Base-by-base conservation (phyloP, 2,329 filamentous ascomycete species). In the Aspergillus ochraceoroseus region DNA sequence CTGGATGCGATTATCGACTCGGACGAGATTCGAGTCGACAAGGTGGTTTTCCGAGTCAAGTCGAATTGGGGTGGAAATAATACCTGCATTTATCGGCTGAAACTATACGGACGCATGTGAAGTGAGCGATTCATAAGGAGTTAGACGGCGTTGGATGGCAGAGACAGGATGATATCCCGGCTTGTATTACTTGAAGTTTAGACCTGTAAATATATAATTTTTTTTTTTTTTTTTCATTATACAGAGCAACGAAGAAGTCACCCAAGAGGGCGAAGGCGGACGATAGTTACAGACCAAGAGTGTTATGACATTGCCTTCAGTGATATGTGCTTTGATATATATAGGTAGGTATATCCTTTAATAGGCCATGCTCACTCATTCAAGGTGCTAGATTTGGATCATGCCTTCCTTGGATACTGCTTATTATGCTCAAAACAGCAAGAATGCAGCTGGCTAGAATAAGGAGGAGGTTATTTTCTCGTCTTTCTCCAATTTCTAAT, bases 261-360 rank as follows among this genome's bases (percentile, higher is more conserved):
- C 67, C 70, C 70, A 74, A 1, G 50, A 58, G 1, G 70, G 70
- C 31, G 61, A 45, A 1, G 63, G 64, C 2, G 58, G n/a, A n/a
- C n/a, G n/a, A n/a, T n/a, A n/a, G n/a, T n/a, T n/a, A n/a, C n/a
- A n/a, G 73, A 79, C 27, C 74, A 79, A 17, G 80, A 83, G 50
- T 78, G 81, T 55, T 94, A 84, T 54, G 87, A 94, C 51, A 89
- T 94, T 64, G 87, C 87, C 1, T 92, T 94, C 63, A 77, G 92
- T 35, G 86, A 84, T 83, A 62, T 35, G 68, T 32, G n/a, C n/a
- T n/a, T n/a, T n/a, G n/a, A n/a, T n/a, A n/a, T n/a, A n/a, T n/a
- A n/a, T n/a, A n/a, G n/a, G n/a, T n/a, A n/a, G n/a, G n/a, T n/a
- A n/a, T n/a, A n/a, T n/a, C n/a, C n/a, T n/a, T n/a, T n/a, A n/a